Evolutionary conservation across 192 early-diverging fungal genomes (phyloP), one percentile per base, ranked within the genome.

Genomic region (Backusella tuberculispora): DNA sequence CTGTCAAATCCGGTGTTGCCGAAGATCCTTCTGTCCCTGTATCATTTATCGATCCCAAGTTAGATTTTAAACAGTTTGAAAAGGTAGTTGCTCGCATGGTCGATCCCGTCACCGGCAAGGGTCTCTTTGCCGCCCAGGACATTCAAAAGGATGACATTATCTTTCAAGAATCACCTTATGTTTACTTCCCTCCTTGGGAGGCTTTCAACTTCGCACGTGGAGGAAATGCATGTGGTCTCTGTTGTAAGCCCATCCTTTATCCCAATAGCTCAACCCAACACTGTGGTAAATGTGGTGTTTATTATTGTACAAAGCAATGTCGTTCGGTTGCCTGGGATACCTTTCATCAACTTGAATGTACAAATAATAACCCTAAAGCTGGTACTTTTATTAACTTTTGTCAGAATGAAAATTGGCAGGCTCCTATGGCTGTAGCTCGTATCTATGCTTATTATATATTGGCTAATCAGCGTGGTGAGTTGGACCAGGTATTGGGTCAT

Each of bases 151-250:
- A 79, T 42, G 82, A 78, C 4, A 79, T 82, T 0, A 38, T 90
- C 12, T 90, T 90, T 66, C 83, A 80, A 21, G 88, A 90, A 37
- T 83, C 85, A 12, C 88, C 88, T 0, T 87, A 88, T 78, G 76
- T 85, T 2, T 90, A 85, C 72, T 88, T 87, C 48, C 86, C 88
- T 8, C 84, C 83, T 1, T 88, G 87, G 87, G 83, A 88, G 50
- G 80, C 81, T n/a, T 85, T 84, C 70, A 78, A 80, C 67, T 76
- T 80, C 71, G 68, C 76, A 8, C 71, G 79, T 19, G 72, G 74
- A 14, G 85, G 86, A 24, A 73, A 80, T 53, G 87, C 85, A 17
- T 90, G 88, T 74, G 85, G 85, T 37, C 80, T 88, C 24, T 90
- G 88, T 48, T 80, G 82, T 14, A 85, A 87, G 64, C 77, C 83